Base-by-base conservation (phyloP, 2,329 filamentous ascomycete genomes). In the Monilinia fructicola region DNA sequence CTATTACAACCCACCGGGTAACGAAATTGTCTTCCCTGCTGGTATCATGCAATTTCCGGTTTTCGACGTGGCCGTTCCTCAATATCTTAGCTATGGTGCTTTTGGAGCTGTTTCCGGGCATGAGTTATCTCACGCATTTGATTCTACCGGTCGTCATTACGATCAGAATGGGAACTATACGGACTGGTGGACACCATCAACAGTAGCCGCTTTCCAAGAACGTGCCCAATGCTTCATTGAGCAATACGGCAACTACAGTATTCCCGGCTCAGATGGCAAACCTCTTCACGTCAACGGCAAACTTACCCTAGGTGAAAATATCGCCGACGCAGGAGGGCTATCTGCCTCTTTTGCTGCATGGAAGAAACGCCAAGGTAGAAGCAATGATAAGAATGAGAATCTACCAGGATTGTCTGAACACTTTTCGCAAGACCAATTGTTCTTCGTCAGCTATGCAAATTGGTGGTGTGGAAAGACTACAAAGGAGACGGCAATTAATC, bases 111-210 rank as follows among this genome's bases (percentile, higher is more conserved):
- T 90, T 2, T 85, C 85, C 11, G 89, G 88, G 2, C 89, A 91
- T 72, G 88, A 91, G 74, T 81, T 91, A 10, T 87, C 85, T 4
- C 89, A 91, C 70, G 88, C 86, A 16, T 90, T 91, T 71, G 89
- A 91, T 74, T 87, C 83, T 44, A 84, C 82, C 0, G 88, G 88
- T 11, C 81, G 86, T 23, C 83, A 87, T 71, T 90, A 86, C 70
- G 86, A 91, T 72, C 80, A 87, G 70, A 85, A 83, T 53, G 88
- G 87, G 28, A 88, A 87, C 72, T 85, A 84, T 73, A 87, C 83
- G 0, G 81, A 87, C 68, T 90, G 88, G 88, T 90, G 87, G 87
- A 84, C 85, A 21, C 79, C 87, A 11, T 74, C 78, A 46, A 90
- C 87, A 1, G 79, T 87, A 3, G 73, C 80, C 5, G 84, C 79